Evolutionary conservation across 2,329 filamentous ascomycete genomes (phyloP).

Genomic region (Tolypocladium capitatum): DNA sequence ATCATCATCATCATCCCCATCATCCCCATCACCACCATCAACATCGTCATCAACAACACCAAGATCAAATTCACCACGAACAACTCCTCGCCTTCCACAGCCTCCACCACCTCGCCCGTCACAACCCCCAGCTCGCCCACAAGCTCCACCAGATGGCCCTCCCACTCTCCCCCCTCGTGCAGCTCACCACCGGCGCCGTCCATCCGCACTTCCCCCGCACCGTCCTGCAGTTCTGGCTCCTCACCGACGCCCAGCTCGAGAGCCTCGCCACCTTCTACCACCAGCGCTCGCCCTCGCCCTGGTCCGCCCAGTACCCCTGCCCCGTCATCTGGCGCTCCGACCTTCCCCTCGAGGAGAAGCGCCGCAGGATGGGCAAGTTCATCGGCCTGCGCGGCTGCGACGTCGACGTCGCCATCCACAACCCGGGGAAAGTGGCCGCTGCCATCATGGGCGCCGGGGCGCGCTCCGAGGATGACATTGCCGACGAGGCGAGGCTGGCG

Average conservation of each 20-base stretch:
- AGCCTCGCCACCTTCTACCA: constrained; percentile 60
- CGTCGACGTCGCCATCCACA: background rate
- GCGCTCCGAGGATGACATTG: constrained; percentile 34
- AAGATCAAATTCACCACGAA: constrained; percentile 14
- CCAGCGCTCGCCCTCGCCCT: constrained; percentile 46
- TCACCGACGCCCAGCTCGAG: constrained; percentile 60
- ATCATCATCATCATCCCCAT: too few species aligned
- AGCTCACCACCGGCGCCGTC: constrained; percentile 45
- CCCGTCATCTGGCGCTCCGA: constrained; percentile 48
- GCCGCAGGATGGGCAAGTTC: constrained; percentile 58
- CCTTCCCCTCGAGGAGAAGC: constrained; percentile 50
- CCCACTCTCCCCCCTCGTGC: constrained; percentile 52
- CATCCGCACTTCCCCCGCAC: constrained; percentile 53
- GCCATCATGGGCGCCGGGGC: constrained; percentile 9
- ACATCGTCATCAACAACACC: background rate
- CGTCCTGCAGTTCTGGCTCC: constrained; percentile 59
- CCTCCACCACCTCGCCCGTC: constrained; percentile 5
- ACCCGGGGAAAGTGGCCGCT: background rate
- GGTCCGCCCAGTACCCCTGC: constrained; percentile 49
- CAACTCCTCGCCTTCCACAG: constrained; percentile 19
- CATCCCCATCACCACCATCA: background rate
- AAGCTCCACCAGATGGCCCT: constrained; percentile 56
- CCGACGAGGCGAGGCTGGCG: constrained; percentile 27
- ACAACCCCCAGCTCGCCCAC: constrained; percentile 37
- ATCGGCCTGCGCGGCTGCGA: constrained; percentile 53